Conservation (phyloP, 192 early-diverging fungal genomes). For the Coemansia biformis region DNA sequence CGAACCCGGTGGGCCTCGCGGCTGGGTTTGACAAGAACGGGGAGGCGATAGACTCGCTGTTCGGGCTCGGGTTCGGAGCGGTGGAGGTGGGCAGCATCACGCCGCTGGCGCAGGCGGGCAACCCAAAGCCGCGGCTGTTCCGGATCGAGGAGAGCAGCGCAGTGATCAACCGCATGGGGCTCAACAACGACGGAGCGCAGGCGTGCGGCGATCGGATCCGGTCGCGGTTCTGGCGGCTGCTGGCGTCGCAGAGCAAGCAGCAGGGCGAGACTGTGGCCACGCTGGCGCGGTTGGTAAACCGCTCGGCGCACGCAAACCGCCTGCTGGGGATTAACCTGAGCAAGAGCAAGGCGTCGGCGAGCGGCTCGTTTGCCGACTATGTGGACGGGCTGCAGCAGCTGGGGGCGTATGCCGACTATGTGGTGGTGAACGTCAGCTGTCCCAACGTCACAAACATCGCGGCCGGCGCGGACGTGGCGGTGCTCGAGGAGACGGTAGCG, state of each 20-base stretch:
- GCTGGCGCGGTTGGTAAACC: constrained; percentile 38
- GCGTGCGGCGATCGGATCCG: constrained; percentile 60
- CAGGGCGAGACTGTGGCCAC: constrained; percentile 46
- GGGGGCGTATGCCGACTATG: constrained; percentile 78
- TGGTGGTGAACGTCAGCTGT: constrained; percentile 84
- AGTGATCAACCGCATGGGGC: constrained; percentile 86
- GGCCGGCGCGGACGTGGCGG: constrained; percentile 62
- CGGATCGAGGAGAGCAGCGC: constrained; percentile 65
- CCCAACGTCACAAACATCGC: constrained; percentile 85
- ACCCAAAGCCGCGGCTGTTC: constrained; percentile 82
- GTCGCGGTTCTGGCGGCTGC: constrained; percentile 63
- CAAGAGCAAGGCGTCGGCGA: constrained; percentile 75
- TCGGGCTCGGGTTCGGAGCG: constrained; percentile 78
- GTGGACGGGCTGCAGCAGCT: constrained; percentile 67
- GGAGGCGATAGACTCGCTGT: constrained; percentile 77
- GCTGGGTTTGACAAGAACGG: constrained; percentile 92
- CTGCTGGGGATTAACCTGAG: constrained; percentile 84
- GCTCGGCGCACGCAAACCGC: constrained; percentile 55
- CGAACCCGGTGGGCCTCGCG: constrained; percentile 81
- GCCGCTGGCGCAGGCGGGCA: constrained; percentile 79
- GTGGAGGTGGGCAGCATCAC: constrained; percentile 92
- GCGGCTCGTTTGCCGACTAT: constrained; percentile 71
- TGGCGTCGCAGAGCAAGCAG: constrained; percentile 50
- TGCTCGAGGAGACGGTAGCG: constrained; percentile 64
- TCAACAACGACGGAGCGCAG: constrained; percentile 77